Base-by-base conservation (phyloP, 2,329 filamentous ascomycete genomes). In the Xylariales sp. region DNA sequence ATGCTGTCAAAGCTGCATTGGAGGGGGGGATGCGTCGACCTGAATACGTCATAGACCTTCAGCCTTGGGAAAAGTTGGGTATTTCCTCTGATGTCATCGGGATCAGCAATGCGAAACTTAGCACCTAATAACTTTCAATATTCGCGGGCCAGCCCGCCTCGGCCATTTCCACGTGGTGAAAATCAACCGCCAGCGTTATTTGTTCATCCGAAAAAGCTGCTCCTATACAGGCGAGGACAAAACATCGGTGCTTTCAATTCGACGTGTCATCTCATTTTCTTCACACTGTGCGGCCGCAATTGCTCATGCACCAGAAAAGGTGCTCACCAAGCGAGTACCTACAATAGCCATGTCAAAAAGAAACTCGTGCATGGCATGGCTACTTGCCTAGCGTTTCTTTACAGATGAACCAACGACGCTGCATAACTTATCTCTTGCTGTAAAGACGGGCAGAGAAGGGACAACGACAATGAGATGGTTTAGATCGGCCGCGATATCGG, bases 11-110 rank as follows among this genome's bases (percentile, higher is more conserved):
- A 49, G 46, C 18, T 12, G 23, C 16, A 5, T 50, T 12, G 1
- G 48, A 23, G 12, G 18, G 1, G 48, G 48, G 12, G 18, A 23
- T 43, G 48, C 9, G 16, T 54, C n/a, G n/a, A 16, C 16, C 5
- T 50, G 9, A 16, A 30, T 58, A 58, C 49, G 41, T 54, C 62
- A 65, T 41, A 49, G 10, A n/a, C 18, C 18, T 12, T 30, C 2
- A 16, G 16, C 23, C 14, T 3, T 12, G 10, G 23, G n/a, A 16
- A 49, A 7, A 6, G 30, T 32, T 50, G 23, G 14, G 52, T 16
- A 52, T 52, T 14, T 14, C 18, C 28, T 30, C 55, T 64, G 62
- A 53, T 43, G 52, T 59, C 55, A 60, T 60, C 23, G 16, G 32
- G 10, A 8, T 32, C 30, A 16, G 34, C 14, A 48, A 48, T 18